Base-by-base conservation (phyloP, 1,139 yeast species). In the Candida neerlandica region DNA sequence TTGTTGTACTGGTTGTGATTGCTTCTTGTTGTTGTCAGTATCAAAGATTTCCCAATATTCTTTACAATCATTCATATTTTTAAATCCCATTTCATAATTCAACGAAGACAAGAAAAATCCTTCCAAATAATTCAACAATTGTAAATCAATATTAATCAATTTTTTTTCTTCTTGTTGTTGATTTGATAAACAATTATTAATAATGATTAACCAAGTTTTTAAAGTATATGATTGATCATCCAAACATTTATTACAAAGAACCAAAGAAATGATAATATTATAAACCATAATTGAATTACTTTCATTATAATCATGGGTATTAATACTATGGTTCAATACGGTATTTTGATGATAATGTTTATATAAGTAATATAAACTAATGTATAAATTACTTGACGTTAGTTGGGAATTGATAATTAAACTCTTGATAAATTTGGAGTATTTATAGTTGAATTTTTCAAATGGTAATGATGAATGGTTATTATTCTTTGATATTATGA, bases 171-270 rank as follows among this genome's bases (percentile, higher is more conserved):
- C 30, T 4, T 23, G 27, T 4, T 23, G 27, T 6, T 23, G 27
- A 18, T 34, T 30, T 32, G 45, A 42, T 33, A 40, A 48, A 21
- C 56, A 50, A 27, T 51, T 55, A 14, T 52, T 47, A 15, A 55
- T 55, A 10, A 55, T 55, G n/a, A 55, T 61, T 34, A 60, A 50
- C 84, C 84, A 80, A 4, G 84, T 80, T 54, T 78, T 78, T 54
- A 78, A 65, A 1, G 83, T 78, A 54, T 78, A 80, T 44, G 79
- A 74, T 49, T 77, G 80, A 56, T 80, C 84, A 58, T 80, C 81
- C 51, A 65, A 70, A 14, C 75, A 65, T 59, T 80, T 80, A 60
- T 80, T 80, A 34, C 82, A 66, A 16, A 80, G 61, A 47, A 80
- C 66, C 44, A 79, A 64, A 18, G 80, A 65, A 15, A 70, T 62